Evolutionary conservation across 352 stramenopile species (phyloP).

Genomic region (Globisporangium paddicum): DNA sequence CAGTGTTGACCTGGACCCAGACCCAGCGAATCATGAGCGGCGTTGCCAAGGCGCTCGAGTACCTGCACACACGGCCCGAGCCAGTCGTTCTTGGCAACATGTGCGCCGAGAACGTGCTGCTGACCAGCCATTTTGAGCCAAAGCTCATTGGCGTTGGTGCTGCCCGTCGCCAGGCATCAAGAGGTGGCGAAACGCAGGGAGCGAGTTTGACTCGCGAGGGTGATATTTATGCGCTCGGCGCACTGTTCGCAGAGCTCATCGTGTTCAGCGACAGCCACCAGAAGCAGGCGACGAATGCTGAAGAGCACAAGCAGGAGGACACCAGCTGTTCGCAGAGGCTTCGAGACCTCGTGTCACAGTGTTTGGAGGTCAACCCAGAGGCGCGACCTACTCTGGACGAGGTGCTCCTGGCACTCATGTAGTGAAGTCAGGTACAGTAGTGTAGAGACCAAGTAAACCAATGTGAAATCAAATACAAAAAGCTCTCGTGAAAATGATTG

Average conservation of each 20-base stretch:
- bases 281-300: background rate
- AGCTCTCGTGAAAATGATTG: no score
- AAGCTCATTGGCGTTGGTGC: slow-evolving; percentile 7
- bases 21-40: slow-evolving; percentile 31
- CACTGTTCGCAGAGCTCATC: slow-evolving; percentile 5
- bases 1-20: slow-evolving; percentile 21
- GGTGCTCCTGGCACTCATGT: background rate
- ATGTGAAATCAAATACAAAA: background rate
- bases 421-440: no score
- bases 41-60: slow-evolving; percentile 48
- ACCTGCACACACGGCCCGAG: slow-evolving; percentile 45
- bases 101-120: slow-evolving; percentile 45
- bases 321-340: background rate
- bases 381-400: background rate
- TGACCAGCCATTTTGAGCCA: slow-evolving; percentile 13
- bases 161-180: background rate
- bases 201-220: background rate
- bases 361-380: background rate
- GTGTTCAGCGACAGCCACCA: background rate
- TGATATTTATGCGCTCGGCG: slow-evolving; percentile 10
- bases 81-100: slow-evolving; percentile 36
- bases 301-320: slow-evolving; percentile 3
- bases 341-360: background rate
- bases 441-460: background rate
- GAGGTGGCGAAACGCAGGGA: background rate